phyloP scores from a whole-genome alignment of 164 flowering plant genomes.

The Stephania japonica region DNA sequence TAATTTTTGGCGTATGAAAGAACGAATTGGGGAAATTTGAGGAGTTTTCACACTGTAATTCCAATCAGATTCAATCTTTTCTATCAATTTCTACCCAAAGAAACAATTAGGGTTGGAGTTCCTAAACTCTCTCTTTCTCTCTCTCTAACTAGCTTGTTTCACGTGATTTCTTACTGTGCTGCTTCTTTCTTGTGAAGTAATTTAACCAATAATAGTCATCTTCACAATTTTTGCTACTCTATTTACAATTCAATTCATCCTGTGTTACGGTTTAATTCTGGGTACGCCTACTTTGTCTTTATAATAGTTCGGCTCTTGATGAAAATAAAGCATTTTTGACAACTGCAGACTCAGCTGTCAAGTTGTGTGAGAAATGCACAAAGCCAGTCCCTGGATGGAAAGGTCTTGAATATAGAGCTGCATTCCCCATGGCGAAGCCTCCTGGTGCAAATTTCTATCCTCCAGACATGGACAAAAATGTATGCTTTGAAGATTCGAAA shows the following conservation, averaged over 20 bases:
- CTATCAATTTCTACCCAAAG: too few relatives aligned
- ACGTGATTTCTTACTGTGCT: too few relatives aligned
- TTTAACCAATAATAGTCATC: background rate
- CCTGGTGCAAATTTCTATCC: conserved; percentile 95
- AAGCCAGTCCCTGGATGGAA: conserved; percentile 75
- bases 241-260: background rate
- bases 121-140: too few relatives aligned
- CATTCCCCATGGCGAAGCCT: conserved; percentile 76
- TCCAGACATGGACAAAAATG: conserved; percentile 90
- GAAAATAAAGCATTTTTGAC: conserved; percentile 86
- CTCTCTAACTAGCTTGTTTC: too few relatives aligned
- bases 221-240: background rate
- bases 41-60: too few relatives aligned
- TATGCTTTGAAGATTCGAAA: conserved; percentile 16
- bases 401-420: conserved; percentile 76
- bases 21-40: too few relatives aligned
- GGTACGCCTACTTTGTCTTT: background rate
- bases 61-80: too few relatives aligned
- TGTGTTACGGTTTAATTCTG: background rate
- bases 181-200: too few relatives aligned
- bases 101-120: too few relatives aligned
- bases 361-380: conserved; percentile 54
- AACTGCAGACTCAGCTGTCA: conserved; percentile 88
- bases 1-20: too few relatives aligned
- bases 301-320: conserved; percentile 80